Evolutionary conservation across 2,329 filamentous ascomycete genomes (phyloP), one percentile per base, ranked within the genome.

Genomic region (Arthroderma sp.): DNA sequence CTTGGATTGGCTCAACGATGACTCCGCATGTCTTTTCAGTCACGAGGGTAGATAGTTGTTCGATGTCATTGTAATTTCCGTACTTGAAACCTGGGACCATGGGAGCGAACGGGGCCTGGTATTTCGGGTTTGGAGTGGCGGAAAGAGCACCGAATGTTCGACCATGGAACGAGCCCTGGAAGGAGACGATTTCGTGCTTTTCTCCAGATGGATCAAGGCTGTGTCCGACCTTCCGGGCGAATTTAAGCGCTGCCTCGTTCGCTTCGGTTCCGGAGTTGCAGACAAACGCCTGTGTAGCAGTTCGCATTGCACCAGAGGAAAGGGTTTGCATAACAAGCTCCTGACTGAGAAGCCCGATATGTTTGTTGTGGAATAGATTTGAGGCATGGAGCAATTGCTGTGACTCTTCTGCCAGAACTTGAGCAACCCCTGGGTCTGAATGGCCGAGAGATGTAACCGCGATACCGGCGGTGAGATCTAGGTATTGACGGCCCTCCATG

Each of bases 41-140:
- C 29, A 98, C 80, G 11, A 94, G 69, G 1, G 74, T 73, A 11
- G 80, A 68, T 43, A 98, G 75, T 10, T 71, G 80, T 2, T 69
- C 73, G 8, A 89, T 68, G 58, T 96, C 82, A 60, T 98, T 96
- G 70, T 81, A 93, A 5, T 70, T 81, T 43, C 86, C 89, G 58
- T 91, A 86, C 59, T 71, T 79, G 70, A 94, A 96, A 2, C 91
- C 91, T 0, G 91, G 89, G 1, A 98, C 70, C 88, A 98, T 95
- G 33, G 91, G 91, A 9, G 85, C 73, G 60, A 98, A 98, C 0
- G 91, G 91, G 54, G 81, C 78, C 67, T 98, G 91, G 67, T 98
- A 98, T 65, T 98, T 98, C 11, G 87, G 85, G 67, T 96, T 98
- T 40, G 88, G 91, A 4, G 91, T 98, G 7, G 91, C 91, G n/a